These are phyloP conservation scores for Mariannaea sp. DNA, from an alignment of 2,329 filamentous ascomycete species.

Conservation along the genomic window DNA sequence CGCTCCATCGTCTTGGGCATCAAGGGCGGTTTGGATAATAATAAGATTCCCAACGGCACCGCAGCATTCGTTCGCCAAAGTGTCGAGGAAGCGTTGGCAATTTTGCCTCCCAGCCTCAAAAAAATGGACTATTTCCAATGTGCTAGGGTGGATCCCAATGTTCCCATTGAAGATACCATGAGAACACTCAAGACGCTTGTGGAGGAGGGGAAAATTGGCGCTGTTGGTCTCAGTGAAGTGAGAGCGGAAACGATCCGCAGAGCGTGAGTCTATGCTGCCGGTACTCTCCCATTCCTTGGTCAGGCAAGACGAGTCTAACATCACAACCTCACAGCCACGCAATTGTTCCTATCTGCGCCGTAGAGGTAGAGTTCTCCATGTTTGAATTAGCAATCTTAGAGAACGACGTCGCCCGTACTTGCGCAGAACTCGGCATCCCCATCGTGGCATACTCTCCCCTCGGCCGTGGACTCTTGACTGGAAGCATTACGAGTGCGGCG, in stretches of 20 bases:
- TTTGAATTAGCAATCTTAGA: constrained; percentile 53
- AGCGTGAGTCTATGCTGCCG: no score
- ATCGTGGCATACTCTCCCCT: constrained; percentile 76
- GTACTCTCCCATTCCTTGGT: no score
- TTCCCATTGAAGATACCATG: constrained; percentile 44
- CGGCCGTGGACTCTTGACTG: constrained; percentile 50
- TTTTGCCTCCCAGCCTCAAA: constrained; percentile 49
- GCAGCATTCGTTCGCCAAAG: constrained; percentile 51
- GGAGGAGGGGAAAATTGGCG: constrained; percentile 57
- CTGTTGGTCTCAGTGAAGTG: constrained; percentile 50
- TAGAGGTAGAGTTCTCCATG: constrained; percentile 61
- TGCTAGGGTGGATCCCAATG: constrained; percentile 59
- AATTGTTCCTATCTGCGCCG: constrained; percentile 35
- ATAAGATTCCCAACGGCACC: constrained; percentile 53
- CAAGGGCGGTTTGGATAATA: constrained; percentile 58
- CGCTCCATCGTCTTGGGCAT: constrained; percentile 64
- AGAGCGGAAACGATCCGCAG: no score
- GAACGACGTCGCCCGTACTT: constrained; percentile 59
- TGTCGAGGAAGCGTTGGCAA: constrained; percentile 59
- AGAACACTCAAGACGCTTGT: constrained; percentile 55
- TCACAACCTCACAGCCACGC: no score
- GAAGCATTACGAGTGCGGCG: no score
- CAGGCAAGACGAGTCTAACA: no score
- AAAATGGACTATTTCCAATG: constrained; percentile 65
- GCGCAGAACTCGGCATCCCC: constrained; percentile 68